A percentile compares a stretch with the other conserved stretches of the same genome.
phyloP scores from a whole-genome alignment of 768 basidiomycete genomes.

The Mrakia frigida region DNA sequence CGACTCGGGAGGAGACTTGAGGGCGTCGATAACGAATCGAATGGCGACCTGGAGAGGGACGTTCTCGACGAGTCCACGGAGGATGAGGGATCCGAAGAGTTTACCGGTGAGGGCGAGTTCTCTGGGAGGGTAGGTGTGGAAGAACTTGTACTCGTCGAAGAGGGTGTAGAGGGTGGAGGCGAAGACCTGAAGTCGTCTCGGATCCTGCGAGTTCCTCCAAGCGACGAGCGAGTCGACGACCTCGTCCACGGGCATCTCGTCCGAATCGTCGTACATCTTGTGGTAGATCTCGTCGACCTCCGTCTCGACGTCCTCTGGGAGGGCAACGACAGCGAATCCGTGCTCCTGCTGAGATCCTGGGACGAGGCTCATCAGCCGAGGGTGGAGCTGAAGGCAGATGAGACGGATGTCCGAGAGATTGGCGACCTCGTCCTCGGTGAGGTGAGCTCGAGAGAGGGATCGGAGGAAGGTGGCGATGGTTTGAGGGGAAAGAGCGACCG shows the following conservation, averaged over 20 bases:
- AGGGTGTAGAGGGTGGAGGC: slow-evolving; percentile 99
- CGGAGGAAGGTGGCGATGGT: slow-evolving; percentile 90
- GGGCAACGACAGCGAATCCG: slow-evolving; percentile 81
- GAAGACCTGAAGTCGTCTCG: slow-evolving; percentile 89
- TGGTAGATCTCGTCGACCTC: slow-evolving; percentile 96
- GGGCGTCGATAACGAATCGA: slow-evolving; percentile 90
- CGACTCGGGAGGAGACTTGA: slow-evolving; percentile 82
- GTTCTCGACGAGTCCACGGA: slow-evolving; percentile 84
- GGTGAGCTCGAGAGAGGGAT: slow-evolving; percentile 58
- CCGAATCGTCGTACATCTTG: slow-evolving; percentile 80
- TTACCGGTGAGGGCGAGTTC: slow-evolving; percentile 94
- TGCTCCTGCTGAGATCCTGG: slow-evolving; percentile 79
- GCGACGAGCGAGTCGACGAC: slow-evolving; percentile 82
- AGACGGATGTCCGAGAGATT: slow-evolving; percentile 88
- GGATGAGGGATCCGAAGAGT: slow-evolving; percentile 92
- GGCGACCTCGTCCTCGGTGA: slow-evolving; percentile 65
- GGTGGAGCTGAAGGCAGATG: slow-evolving; percentile 87
- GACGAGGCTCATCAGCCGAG: slow-evolving; percentile 86
- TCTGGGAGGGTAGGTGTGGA: slow-evolving; percentile 89
- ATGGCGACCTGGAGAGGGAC: slow-evolving; percentile 94
- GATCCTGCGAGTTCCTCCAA: slow-evolving; percentile 72
- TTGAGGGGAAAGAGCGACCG: slow-evolving; percentile 78
- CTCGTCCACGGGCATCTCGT: slow-evolving; percentile 87
- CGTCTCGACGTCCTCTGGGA: slow-evolving; percentile 78
- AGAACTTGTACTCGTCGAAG: slow-evolving; percentile 99